Evolutionary conservation across 2,329 filamentous ascomycete species (phyloP).

Genomic region (Gliomastix tumulicola): DNA sequence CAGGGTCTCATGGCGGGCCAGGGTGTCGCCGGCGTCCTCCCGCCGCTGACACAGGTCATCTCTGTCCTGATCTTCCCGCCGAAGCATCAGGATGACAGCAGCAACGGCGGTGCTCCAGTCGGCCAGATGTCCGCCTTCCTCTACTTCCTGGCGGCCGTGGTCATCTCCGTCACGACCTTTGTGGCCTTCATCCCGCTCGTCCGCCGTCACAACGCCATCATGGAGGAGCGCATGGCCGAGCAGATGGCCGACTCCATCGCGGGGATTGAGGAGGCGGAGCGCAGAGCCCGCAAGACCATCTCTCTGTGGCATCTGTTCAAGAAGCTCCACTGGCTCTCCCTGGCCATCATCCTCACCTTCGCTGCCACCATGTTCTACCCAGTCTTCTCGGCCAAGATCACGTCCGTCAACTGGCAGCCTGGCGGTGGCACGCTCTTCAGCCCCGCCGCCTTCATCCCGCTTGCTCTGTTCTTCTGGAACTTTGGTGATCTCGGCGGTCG

Average conservation of each 20-base stretch:
- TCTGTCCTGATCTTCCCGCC: slow-evolving; percentile 60
- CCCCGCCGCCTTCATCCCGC: slow-evolving; percentile 75
- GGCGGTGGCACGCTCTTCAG: slow-evolving; percentile 51
- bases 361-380: slow-evolving; percentile 89
- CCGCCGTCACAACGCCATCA: slow-evolving; percentile 47
- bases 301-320: slow-evolving; percentile 59
- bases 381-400: slow-evolving; percentile 70
- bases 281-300: slow-evolving; percentile 37
- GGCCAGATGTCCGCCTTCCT: slow-evolving; percentile 62
- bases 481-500: slow-evolving; percentile 76
- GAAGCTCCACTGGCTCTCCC: slow-evolving; percentile 73
- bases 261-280: slow-evolving; percentile 46
- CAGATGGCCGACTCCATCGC: slow-evolving; percentile 42
- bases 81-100: slow-evolving; percentile 14
- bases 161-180: slow-evolving; percentile 64
- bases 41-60: slow-evolving; percentile 78
- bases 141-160: slow-evolving; percentile 85
- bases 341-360: slow-evolving; percentile 77
- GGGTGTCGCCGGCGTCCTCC: slow-evolving; percentile 83
- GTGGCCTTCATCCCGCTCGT: slow-evolving; percentile 69
- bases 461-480: slow-evolving; percentile 93
- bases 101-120: slow-evolving; percentile 13
- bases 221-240: slow-evolving; percentile 40
- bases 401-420: slow-evolving; percentile 29
- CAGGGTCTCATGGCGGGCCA: slow-evolving; percentile 96